A percentile compares a stretch with the other conserved stretches of the same genome.
phyloP scores from a whole-genome alignment of 1,284 basidiomycete species.

The Cutaneotrichosporon mucoides region DNA sequence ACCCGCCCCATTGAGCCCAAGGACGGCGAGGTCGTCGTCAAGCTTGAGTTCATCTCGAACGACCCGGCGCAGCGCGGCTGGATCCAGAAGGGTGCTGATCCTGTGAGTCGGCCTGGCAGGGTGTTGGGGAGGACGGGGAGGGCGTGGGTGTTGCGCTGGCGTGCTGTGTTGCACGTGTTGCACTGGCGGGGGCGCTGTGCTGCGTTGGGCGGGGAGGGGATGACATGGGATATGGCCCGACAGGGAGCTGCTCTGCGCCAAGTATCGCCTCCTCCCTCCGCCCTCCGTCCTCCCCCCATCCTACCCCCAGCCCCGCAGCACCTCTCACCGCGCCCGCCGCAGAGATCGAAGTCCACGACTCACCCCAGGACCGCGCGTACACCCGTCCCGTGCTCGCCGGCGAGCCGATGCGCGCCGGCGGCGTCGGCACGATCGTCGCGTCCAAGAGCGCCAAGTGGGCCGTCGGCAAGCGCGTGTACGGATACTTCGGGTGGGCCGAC shows the following conservation, averaged over 20 bases:
- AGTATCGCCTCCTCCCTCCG: no score
- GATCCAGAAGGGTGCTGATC: slow-evolving; percentile 29
- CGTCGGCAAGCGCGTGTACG: slow-evolving; percentile 30
- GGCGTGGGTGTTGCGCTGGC: no score
- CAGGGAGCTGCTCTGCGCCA: no score
- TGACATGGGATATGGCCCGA: no score
- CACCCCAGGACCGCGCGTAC: slow-evolving; percentile 25
- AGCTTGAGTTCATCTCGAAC: slow-evolving; percentile 33
- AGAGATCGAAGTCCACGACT: neutral
- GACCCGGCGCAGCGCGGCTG: slow-evolving; percentile 41
- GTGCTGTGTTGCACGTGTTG: no score
- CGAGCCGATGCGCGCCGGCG: slow-evolving; percentile 24
- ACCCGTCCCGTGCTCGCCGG: slow-evolving; percentile 26
- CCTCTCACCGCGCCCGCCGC: no score
- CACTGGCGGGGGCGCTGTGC: no score
- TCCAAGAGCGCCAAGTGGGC: slow-evolving; percentile 26
- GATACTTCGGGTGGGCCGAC: slow-evolving; percentile 33
- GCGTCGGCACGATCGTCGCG: slow-evolving; percentile 27
- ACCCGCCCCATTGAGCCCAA: slow-evolving; percentile 26
- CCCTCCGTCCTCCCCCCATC: no score
- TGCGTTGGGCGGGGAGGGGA: no score
- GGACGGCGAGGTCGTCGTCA: slow-evolving; percentile 34
- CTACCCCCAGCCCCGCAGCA: no score
- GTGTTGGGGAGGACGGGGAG: neutral
- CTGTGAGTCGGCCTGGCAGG: neutral